Conservation (phyloP, 305 asterid genomes). For the Rubia occidens region DNA sequence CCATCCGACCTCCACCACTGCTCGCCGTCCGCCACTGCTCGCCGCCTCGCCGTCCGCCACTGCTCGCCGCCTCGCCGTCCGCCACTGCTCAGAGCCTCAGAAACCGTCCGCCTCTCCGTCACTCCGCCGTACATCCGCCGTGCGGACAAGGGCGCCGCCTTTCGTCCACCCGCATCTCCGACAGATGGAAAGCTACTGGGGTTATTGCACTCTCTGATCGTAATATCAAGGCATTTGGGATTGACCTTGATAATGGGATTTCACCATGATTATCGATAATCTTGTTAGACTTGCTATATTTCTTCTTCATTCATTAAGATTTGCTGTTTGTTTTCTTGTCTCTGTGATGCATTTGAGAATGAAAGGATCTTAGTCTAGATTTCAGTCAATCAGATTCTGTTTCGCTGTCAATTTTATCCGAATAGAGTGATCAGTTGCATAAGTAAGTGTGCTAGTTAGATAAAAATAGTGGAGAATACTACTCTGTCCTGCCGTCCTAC, state of each 20-base stretch:
- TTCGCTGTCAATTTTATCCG: neutral
- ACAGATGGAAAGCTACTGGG: constrained; percentile 71
- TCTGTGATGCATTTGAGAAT: neutral
- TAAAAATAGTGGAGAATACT: neutral
- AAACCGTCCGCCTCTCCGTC: no score
- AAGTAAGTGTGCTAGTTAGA: neutral
- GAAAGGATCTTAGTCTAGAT: neutral
- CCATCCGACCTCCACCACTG: no score
- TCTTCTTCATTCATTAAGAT: neutral
- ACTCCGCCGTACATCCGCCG: no score
- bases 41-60: no score
- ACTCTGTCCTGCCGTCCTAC: neutral
- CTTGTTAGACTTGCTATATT: neutral
- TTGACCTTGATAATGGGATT: constrained; percentile 8
- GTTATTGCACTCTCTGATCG: constrained; percentile 50
- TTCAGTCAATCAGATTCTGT: neutral
- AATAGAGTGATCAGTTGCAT: neutral
- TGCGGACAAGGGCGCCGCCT: no score
- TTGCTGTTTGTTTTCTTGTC: neutral
- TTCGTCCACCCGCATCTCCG: no score
- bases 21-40: no score
- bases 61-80: no score
- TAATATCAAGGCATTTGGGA: constrained; percentile 57
- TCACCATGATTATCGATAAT: neutral
- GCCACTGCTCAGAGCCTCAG: no score